Base-by-base conservation (phyloP, 352 stramenopile genomes). In the Globisporangium uncinulatum region DNA sequence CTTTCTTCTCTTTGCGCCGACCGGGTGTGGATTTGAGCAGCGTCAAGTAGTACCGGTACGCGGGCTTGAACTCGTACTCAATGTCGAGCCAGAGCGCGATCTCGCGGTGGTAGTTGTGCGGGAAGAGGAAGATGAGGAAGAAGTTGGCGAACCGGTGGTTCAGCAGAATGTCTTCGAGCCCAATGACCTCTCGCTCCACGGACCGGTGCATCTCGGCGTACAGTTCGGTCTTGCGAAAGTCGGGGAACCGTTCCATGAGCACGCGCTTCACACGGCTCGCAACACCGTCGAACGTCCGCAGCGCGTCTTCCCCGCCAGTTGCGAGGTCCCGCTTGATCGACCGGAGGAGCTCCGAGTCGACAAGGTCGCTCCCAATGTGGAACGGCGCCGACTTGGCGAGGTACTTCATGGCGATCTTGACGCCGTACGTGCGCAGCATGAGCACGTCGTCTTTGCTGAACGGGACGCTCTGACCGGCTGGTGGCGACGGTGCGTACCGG, bases 121-220 rank as follows among this genome's bases (percentile, higher is more conserved):
- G 85, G 54, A 94, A 94, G 17, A 90, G 60, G 58, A 94, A 94
- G n/a, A 92, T 82, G 83, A 80, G 92, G 47, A 94, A 94, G 61
- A 92, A 94, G 51, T 92, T 91, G 41, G 81, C 83, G 52, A 94
- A 89, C 5, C 83, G 79, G 48, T 92, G 85, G 56, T 94, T 94
- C 79, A 94, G 90, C 61, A 94, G 55, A 9, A 94, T 91, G 34
- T 91, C 83, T 51, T 94, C 85, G 1, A 94, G 67, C 14, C 71
- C 80, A 17, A 94, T 86, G 37, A 94, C 79, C 69, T 92, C 80
- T 19, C 85, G 79, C 56, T 87, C 73, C 19, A 92, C 82, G 13
- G 76, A 85, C 57, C 81, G 83, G 48, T 79, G 71, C 85, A 94
- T 92, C 56, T 94, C 85, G 21, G 61, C 61, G 54, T 89, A 94